Evolutionary conservation across 2,329 filamentous ascomycete genomes (phyloP).

Genomic region (Fusarium sp.): DNA sequence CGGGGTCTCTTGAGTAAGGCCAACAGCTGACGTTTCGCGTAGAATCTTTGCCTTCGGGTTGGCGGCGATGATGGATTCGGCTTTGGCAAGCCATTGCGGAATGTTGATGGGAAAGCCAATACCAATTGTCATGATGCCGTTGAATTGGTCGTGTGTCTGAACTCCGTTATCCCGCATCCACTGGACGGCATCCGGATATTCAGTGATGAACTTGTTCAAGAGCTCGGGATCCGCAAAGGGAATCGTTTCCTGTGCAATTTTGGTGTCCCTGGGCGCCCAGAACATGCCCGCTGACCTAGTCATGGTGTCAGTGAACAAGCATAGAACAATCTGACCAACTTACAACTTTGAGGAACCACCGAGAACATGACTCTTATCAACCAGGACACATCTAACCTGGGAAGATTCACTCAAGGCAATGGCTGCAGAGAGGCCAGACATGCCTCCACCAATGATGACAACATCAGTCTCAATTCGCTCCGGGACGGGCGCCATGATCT

Average conservation of each 20-base stretch:
- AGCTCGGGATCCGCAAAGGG: conserved; percentile 19
- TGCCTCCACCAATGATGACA: conserved; percentile 27
- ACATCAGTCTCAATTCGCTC: conserved; percentile 17
- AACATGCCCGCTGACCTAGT: conserved; percentile 27
- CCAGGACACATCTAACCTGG: conserved; percentile 7
- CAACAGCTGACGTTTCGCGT: conserved; percentile 15
- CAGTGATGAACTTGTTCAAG: conserved; percentile 13
- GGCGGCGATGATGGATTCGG: conserved; percentile 18
- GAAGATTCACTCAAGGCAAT: conserved; percentile 5
- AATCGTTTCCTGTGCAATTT: conserved; percentile 11
- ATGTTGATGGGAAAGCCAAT: conserved; percentile 28
- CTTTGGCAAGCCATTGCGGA: conserved; percentile 23
- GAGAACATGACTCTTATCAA: conserved; percentile 15
- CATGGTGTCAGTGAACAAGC: background rate
- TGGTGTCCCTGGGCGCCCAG: conserved; percentile 17
- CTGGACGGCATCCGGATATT: conserved; percentile 20
- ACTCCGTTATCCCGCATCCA: conserved; percentile 27
- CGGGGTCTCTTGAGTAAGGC: conserved; percentile 1
- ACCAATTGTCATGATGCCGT: conserved; percentile 29
- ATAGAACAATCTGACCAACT: background rate
- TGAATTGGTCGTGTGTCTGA: conserved; percentile 22
- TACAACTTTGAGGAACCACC: conserved; percentile 24
- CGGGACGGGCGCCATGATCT: background rate
- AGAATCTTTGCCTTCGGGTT: background rate
- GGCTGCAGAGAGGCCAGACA: conserved; percentile 26